Evolutionary conservation across 2,329 filamentous ascomycete species (phyloP).

Genomic region (Epichloe gansuensis): DNA sequence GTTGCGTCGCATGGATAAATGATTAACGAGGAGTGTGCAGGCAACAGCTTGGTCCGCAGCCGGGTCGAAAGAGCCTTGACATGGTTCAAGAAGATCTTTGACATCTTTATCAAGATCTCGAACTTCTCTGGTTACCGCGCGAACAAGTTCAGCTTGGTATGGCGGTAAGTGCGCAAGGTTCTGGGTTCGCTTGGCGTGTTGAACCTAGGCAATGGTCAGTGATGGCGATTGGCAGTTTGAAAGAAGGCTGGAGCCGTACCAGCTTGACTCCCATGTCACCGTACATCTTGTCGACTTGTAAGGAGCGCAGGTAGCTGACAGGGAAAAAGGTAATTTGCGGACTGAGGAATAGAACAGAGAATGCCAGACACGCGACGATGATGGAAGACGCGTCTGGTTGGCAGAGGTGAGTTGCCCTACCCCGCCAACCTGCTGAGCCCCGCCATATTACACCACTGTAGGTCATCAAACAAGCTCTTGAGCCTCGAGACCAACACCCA

Average conservation of each 20-base stretch:
- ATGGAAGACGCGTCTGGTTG: neutral
- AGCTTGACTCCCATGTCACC: conserved; percentile 79
- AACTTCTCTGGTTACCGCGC: conserved; percentile 77
- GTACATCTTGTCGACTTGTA: conserved; percentile 47
- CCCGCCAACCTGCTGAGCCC: neutral
- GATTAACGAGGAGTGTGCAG: conserved; percentile 81
- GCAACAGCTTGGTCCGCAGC: conserved; percentile 70
- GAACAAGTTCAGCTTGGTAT: conserved; percentile 86
- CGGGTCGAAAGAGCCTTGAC: conserved; percentile 76
- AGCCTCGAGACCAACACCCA: too few relatives aligned
- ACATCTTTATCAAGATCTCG: conserved; percentile 86
- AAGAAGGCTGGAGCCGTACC: conserved; percentile 33
- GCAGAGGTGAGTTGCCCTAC: neutral
- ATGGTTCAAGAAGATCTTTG: conserved; percentile 63
- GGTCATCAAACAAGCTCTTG: too few relatives aligned
- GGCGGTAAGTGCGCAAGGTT: conserved; percentile 74
- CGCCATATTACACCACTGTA: too few relatives aligned
- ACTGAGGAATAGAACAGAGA: too few relatives aligned
- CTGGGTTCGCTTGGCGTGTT: conserved; percentile 91
- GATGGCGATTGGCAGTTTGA: neutral
- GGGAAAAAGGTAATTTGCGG: neutral
- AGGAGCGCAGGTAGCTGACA: neutral
- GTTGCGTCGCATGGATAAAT: conserved; percentile 88
- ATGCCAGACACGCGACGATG: neutral
- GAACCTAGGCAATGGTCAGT: conserved; percentile 45